Conservation (phyloP, 2,329 filamentous ascomycete species). For the Diplodia mutila region DNA sequence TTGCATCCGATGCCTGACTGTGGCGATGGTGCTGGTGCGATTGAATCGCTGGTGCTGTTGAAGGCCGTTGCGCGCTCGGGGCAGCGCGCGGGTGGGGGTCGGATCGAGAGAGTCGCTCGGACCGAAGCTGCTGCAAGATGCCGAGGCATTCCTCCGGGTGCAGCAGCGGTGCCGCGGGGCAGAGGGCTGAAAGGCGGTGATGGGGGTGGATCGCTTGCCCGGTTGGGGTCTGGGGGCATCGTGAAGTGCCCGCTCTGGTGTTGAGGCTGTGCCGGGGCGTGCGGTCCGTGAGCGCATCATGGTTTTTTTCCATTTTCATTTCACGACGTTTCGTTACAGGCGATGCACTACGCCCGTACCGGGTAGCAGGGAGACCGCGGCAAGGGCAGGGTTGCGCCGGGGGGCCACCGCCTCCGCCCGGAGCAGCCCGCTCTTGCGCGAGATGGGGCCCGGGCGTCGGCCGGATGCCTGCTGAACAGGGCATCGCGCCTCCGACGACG, state of each 20-base stretch:
- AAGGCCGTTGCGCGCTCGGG: slow-evolving; percentile 8
- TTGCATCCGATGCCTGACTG: neutral
- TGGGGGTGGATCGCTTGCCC: slow-evolving; percentile 1
- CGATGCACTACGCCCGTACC: slow-evolving; percentile 13
- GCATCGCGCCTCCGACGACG: slow-evolving; percentile 14
- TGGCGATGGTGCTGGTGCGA: neutral
- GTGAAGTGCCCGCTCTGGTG: slow-evolving; percentile 15
- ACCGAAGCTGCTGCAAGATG: slow-evolving; percentile 8
- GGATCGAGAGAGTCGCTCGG: neutral
- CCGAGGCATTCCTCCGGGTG: neutral
- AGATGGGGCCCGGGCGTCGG: slow-evolving; percentile 12
- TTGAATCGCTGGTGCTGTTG: neutral
- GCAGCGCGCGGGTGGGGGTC: neutral
- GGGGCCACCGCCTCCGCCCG: slow-evolving; percentile 1
- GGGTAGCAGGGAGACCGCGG: slow-evolving; percentile 1
- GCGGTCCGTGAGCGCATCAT: slow-evolving; percentile 1
- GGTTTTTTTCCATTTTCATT: slow-evolving; percentile 13
- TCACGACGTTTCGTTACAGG: slow-evolving; percentile 8
- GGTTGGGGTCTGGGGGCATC: slow-evolving; percentile 7
- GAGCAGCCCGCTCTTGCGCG: slow-evolving; percentile 13
- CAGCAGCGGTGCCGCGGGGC: neutral
- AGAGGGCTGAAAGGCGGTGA: slow-evolving; percentile 10
- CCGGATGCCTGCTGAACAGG: neutral
- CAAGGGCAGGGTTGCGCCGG: slow-evolving; percentile 2
- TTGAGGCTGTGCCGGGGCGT: slow-evolving; percentile 12